A percentile compares a stretch with the other conserved stretches of the same genome.
These are phyloP conservation scores for Phytophthora chlamydospora DNA, from an alignment of 352 stramenopile species.

Conservation along the genomic window DNA sequence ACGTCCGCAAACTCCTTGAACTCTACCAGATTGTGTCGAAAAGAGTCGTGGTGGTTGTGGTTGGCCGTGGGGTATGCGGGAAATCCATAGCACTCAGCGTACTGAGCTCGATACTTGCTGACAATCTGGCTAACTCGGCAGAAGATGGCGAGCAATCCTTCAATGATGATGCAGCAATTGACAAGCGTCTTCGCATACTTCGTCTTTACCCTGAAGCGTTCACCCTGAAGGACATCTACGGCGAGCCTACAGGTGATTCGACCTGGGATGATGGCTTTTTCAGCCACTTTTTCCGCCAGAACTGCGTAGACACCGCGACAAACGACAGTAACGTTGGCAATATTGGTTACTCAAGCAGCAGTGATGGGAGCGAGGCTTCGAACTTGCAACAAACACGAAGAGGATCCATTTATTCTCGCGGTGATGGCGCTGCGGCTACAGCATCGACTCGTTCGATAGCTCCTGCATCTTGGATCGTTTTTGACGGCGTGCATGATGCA, in stretches of 20 bases:
- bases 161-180: not conserved
- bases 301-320: slow-evolving; percentile 34
- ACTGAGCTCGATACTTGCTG: slow-evolving; percentile 37
- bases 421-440: not conserved
- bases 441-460: slow-evolving; percentile 20
- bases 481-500: slow-evolving; percentile 51
- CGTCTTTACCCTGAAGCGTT: slow-evolving; percentile 58
- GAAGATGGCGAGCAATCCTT: not conserved
- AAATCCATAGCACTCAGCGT: slow-evolving; percentile 67
- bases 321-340: slow-evolving; percentile 16
- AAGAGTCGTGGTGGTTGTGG: slow-evolving; percentile 50
- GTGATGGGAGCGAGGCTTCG: slow-evolving; percentile 1
- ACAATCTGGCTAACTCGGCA: slow-evolving; percentile 5
- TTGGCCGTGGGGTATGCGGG: slow-evolving; percentile 53
- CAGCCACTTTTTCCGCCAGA: slow-evolving; percentile 59
- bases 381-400: slow-evolving; percentile 9
- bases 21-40: slow-evolving; percentile 54
- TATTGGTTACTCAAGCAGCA: slow-evolving; percentile 12
- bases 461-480: slow-evolving; percentile 61
- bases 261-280: slow-evolving; percentile 68
- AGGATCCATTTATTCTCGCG: slow-evolving; percentile 5
- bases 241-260: slow-evolving; percentile 48
- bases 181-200: slow-evolving; percentile 32
- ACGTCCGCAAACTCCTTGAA: slow-evolving; percentile 65
- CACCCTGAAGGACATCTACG: slow-evolving; percentile 53